Base-by-base conservation (phyloP, 768 basidiomycete genomes). In the Rhizopogon rudus region DNA sequence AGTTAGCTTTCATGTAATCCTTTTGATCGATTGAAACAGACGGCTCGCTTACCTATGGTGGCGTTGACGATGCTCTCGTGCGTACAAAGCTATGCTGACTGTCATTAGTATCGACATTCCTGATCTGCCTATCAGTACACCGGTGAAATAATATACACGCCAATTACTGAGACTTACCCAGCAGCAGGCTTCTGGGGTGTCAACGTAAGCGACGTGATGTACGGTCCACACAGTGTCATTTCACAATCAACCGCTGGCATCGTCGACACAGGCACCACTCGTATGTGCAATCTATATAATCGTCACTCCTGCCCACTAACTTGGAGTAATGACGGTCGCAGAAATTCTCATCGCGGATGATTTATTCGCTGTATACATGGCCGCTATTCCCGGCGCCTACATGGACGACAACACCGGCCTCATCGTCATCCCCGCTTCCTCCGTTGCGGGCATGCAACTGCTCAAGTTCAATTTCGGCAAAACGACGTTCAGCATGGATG, bases 111-210 rank as follows among this genome's bases (percentile, higher is more conserved):
- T 14, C 5, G 9, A 3, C 3, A 28, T 16, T 42, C 8, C 10
- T 59, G n/a, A 53, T 22, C 20, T 41, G 9, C 9, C 14, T 16
- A 31, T 42, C 40, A 69, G 62, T 63, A 63, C 44, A 35, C 54
- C n/a, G 67, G 70, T 16, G 14, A 50, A 9, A 35, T 69, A 40
- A 62, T 56, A 2, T 67, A 66, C 56, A 46, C 41, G 35, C 68
- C 63, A 14, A 39, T 70, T 50, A 72, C 71, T 39, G 3, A 20
- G 33, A 72, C 65, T 22, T 39, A 3, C 10, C 67, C 69, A 6
- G 55, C 70, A 2, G 37, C 52, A 16, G 9, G 2, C 7, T 71
- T 42, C 57, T 71, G 71, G 70, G 70, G 70, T 9, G 61, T 71
- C 41, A 60, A 70, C 33, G 48, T 70, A 44, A 64, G 40, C 33